These are phyloP conservation scores for Hygrocybe coccinea DNA, from an alignment of 768 basidiomycete genomes.

Conservation along the genomic window DNA sequence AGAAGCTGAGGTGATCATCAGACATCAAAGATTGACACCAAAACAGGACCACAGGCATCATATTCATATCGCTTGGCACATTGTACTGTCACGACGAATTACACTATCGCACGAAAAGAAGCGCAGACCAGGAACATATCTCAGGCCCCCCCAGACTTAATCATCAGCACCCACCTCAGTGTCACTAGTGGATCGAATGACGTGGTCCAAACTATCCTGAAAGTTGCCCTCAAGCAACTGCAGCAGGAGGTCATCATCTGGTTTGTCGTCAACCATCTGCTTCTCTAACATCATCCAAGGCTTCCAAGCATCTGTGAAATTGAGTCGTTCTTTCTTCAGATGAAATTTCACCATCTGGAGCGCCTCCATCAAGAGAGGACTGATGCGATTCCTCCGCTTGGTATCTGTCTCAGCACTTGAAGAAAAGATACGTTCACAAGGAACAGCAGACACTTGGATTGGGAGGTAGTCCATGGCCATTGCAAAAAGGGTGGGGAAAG, in stretches of 20 bases:
- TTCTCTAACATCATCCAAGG: conserved; percentile 5
- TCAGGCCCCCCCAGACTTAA: too few relatives aligned
- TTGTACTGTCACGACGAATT: too few relatives aligned
- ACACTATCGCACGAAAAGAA: too few relatives aligned
- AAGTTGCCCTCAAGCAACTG: background rate
- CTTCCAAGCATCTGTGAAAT: conserved; percentile 8
- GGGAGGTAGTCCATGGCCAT: conserved; percentile 14
- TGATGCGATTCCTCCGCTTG: conserved; percentile 8
- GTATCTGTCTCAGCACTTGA: conserved; percentile 5
- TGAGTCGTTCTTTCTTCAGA: conserved; percentile 10
- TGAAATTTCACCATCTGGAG: conserved; percentile 1
- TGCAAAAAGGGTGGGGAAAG: conserved; percentile 9
- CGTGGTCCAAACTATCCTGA: background rate
- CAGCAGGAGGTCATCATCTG: background rate
- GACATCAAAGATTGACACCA: too few relatives aligned
- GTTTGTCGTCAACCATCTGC: conserved; percentile 1
- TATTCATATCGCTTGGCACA: too few relatives aligned
- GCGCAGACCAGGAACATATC: too few relatives aligned
- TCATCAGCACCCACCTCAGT: background rate
- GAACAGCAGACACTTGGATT: conserved; percentile 8
- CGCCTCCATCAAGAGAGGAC: conserved; percentile 7
- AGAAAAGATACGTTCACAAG: conserved; percentile 8
- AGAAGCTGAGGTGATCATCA: too few relatives aligned
- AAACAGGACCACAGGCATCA: too few relatives aligned
- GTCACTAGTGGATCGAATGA: background rate